These are phyloP conservation scores for Ophiostoma quercus DNA, from an alignment of 2,329 filamentous ascomycete species.

Conservation along the genomic window DNA sequence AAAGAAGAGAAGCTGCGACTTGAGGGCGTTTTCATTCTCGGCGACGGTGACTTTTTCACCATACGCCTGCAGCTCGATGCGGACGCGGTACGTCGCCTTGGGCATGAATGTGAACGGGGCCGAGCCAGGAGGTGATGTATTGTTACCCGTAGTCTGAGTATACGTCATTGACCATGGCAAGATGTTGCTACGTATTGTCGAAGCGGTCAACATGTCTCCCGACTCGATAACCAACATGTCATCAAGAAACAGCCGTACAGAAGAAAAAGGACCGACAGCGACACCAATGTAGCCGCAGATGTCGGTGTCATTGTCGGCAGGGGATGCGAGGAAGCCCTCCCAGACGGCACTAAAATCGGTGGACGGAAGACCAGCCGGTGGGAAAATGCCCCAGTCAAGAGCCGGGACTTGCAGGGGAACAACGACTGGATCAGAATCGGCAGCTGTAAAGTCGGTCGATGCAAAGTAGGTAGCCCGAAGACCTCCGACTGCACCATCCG, in stretches of 20 bases:
- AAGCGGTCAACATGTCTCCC: neutral
- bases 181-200: neutral
- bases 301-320: neutral
- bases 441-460: neutral
- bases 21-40: neutral
- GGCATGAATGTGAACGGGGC: neutral
- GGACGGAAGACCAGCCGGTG: neutral
- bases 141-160: neutral
- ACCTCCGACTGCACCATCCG: neutral
- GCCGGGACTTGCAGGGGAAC: neutral
- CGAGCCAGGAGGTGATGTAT: neutral
- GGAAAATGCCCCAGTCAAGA: neutral
- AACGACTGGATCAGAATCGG: neutral
- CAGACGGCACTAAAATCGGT: neutral
- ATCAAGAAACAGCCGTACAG: neutral
- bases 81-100: neutral
- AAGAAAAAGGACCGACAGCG: neutral
- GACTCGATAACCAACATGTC: neutral
- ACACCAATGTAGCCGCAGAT: neutral
- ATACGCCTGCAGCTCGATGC: neutral
- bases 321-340: neutral
- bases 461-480: neutral
- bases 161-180: neutral
- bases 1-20: conserved; percentile 1
- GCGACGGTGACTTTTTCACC: neutral